Evolutionary conservation across 2,329 filamentous ascomycete species (phyloP).

Genomic region (Simplicillium sp.): DNA sequence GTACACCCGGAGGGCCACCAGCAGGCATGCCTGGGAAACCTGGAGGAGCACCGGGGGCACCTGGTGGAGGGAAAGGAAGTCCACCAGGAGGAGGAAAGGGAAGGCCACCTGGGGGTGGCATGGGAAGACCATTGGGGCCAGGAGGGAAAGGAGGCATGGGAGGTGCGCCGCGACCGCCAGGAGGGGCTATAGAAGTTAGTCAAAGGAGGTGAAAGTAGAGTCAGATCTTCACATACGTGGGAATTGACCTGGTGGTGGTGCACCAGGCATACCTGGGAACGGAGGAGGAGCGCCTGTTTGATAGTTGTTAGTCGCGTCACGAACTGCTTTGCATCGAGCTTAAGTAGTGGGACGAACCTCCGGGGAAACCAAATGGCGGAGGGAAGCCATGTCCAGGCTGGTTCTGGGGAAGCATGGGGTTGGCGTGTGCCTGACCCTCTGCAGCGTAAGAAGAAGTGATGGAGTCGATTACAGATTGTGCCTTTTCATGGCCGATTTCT

Average conservation of each 20-base stretch:
- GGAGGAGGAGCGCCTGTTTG: slow-evolving; percentile 43
- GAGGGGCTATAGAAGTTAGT: slow-evolving; percentile 31
- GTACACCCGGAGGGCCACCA: slow-evolving; percentile 7
- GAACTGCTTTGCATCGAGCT: slow-evolving; percentile 5
- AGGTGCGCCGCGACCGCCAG: slow-evolving; percentile 40
- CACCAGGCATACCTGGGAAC: slow-evolving; percentile 42
- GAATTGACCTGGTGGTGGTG: slow-evolving; percentile 28
- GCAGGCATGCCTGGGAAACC: slow-evolving; percentile 15
- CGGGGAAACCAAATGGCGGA: slow-evolving; percentile 55
- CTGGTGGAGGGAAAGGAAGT: slow-evolving; percentile 33
- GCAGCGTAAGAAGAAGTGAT: slow-evolving; percentile 94
- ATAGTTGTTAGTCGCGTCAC: neutral
- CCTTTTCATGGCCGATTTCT: slow-evolving; percentile 98
- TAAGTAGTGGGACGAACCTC: slow-evolving; percentile 28
- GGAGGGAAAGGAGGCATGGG: slow-evolving; percentile 30
- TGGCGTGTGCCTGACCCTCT: slow-evolving; percentile 79
- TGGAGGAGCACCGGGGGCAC: slow-evolving; percentile 20
- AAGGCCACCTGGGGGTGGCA: slow-evolving; percentile 16
- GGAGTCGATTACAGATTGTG: slow-evolving; percentile 94
- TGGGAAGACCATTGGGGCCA: slow-evolving; percentile 13
- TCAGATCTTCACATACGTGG: slow-evolving; percentile 45
- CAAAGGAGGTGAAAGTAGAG: neutral
- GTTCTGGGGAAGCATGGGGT: slow-evolving; percentile 71
- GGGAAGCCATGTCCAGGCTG: slow-evolving; percentile 46
- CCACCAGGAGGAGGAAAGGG: slow-evolving; percentile 33